phyloP scores from a whole-genome alignment of 495 filamentous ascomycete genomes.

The Pyronema omphalodes region DNA sequence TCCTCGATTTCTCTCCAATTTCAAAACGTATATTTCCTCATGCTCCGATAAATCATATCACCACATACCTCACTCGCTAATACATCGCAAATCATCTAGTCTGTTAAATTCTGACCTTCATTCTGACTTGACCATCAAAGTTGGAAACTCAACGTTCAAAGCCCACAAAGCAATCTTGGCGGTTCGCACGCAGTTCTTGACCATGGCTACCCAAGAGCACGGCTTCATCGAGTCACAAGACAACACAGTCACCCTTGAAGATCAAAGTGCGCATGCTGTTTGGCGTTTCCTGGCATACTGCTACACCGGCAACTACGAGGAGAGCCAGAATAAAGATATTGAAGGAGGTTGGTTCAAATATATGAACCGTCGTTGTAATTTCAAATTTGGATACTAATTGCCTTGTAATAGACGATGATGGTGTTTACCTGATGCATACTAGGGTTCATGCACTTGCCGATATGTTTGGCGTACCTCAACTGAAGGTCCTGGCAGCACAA shows the following conservation, averaged over 20 bases:
- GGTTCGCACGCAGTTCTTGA: conserved; percentile 1
- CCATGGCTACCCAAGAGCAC: not conserved
- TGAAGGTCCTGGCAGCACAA: not conserved
- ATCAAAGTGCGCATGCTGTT: not conserved
- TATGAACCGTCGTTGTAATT: too few relatives aligned
- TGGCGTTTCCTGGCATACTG: conserved; percentile 1
- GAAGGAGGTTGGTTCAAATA: too few relatives aligned
- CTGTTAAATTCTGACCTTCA: not conserved
- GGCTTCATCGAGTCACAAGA: not conserved
- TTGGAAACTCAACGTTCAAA: not conserved
- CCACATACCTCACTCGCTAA: too few relatives aligned
- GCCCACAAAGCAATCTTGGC: not conserved
- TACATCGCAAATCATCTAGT: not conserved
- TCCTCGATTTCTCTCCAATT: too few relatives aligned
- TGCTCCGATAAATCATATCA: too few relatives aligned
- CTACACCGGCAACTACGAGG: conserved; percentile 1
- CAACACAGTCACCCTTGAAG: not conserved
- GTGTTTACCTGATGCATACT: not conserved
- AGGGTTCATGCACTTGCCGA: conserved; percentile 1
- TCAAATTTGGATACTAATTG: not conserved
- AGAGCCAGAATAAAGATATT: not conserved
- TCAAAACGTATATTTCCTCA: too few relatives aligned
- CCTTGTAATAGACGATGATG: not conserved
- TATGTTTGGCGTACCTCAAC: not conserved
- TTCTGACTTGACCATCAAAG: not conserved